phyloP scores from a whole-genome alignment of 2,329 filamentous ascomycete species.

The Xylaria hypoxylon region DNA sequence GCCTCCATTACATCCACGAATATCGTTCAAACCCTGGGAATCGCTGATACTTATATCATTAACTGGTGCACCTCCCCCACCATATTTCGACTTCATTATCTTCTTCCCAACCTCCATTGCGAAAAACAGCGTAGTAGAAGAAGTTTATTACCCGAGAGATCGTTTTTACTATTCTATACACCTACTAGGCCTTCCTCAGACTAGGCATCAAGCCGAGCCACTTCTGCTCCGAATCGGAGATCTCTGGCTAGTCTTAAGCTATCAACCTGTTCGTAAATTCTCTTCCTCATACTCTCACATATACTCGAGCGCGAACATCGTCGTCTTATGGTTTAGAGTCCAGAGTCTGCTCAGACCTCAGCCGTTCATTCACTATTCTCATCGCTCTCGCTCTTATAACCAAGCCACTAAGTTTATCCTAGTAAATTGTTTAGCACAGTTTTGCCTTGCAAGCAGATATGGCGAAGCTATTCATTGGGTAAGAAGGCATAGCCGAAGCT shows the following conservation, averaged over 20 bases:
- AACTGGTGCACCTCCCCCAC: conserved; percentile 4
- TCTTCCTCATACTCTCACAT: neutral
- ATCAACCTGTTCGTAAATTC: conserved; percentile 9
- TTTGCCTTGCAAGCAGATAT: conserved; percentile 62
- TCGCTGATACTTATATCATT: conserved; percentile 8
- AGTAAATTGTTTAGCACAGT: neutral
- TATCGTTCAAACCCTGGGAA: conserved; percentile 12
- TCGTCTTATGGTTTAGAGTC: neutral
- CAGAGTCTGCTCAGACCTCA: neutral
- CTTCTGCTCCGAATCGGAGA: neutral
- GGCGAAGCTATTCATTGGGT: conserved; percentile 97
- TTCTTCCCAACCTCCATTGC: neutral
- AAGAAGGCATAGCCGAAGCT: conserved; percentile 60
- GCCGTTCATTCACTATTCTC: neutral
- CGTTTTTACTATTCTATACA: neutral
- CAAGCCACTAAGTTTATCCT: neutral
- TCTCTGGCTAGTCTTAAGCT: neutral
- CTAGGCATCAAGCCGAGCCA: neutral
- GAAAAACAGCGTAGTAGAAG: neutral
- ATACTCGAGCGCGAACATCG: neutral
- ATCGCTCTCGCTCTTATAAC: neutral
- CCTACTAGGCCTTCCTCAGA: neutral
- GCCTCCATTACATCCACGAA: conserved; percentile 7
- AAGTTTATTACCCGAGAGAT: neutral
- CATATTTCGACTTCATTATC: conserved; percentile 10